phyloP scores from a whole-genome alignment of 129 eudicot species.

The Glebionis coronaria region DNA sequence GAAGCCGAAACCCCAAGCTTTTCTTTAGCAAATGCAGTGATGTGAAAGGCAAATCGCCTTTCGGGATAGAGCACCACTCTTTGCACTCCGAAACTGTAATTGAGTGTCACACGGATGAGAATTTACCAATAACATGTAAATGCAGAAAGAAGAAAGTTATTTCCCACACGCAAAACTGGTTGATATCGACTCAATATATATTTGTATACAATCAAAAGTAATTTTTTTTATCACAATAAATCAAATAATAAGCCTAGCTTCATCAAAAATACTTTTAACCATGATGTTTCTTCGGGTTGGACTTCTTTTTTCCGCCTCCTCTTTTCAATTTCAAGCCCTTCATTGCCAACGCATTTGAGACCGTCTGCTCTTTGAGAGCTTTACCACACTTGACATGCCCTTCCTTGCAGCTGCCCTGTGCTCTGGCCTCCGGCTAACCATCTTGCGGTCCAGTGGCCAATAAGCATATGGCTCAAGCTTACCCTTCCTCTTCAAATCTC shows the following conservation, averaged over 20 bases:
- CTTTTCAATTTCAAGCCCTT: slow-evolving; percentile 42
- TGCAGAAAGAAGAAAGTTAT: no score
- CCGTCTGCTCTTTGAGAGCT: slow-evolving; percentile 65
- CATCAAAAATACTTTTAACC: not conserved
- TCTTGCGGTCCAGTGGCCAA: slow-evolving; percentile 97
- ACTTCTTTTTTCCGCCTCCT: slow-evolving; percentile 41
- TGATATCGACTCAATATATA: no score
- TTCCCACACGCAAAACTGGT: not conserved
- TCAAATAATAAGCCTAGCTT: no score
- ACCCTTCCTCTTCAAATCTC: slow-evolving; percentile 89
- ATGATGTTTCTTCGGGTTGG: slow-evolving; percentile 26
- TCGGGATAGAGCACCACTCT: no score
- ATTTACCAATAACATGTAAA: not conserved
- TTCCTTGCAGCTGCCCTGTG: slow-evolving; percentile 90
- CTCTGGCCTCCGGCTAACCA: slow-evolving; percentile 94
- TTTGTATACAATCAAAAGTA: not conserved
- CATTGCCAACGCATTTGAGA: slow-evolving; percentile 55
- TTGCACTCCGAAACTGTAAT: no score
- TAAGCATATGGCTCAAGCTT: slow-evolving; percentile 97
- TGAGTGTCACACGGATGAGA: no score
- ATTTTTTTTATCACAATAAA: not conserved
- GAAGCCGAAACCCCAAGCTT: no score
- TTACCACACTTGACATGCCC: slow-evolving; percentile 92
- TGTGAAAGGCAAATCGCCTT: no score
- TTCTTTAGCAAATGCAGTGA: no score